These are phyloP conservation scores for Starmera stellimalicola DNA, from an alignment of 1,139 yeast species.

Conservation along the genomic window DNA sequence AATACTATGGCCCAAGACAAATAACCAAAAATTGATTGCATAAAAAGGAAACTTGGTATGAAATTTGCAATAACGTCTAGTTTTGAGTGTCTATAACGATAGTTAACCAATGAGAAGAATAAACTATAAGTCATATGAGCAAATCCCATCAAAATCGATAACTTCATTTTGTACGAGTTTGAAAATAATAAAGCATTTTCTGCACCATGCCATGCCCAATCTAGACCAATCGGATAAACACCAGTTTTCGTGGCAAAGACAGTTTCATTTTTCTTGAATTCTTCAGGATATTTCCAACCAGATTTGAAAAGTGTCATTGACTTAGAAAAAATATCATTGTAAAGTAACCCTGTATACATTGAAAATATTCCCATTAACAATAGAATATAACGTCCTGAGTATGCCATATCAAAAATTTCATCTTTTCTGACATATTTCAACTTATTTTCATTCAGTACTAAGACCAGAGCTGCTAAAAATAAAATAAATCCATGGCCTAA, in stretches of 20 bases:
- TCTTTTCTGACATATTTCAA: constrained; percentile 56
- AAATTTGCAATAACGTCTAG: constrained; percentile 72
- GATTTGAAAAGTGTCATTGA: constrained; percentile 65
- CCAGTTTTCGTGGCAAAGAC: constrained; percentile 48
- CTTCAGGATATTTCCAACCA: constrained; percentile 70
- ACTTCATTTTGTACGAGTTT: constrained; percentile 75
- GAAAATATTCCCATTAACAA: constrained; percentile 71
- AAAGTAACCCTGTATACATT: constrained; percentile 68
- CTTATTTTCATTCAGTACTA: constrained; percentile 54
- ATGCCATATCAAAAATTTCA: constrained; percentile 80
- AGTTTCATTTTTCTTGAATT: constrained; percentile 48
- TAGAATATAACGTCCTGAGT: constrained; percentile 62
- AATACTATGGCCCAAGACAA: constrained; percentile 61
- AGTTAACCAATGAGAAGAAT: constrained; percentile 59
- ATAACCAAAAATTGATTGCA: constrained; percentile 81
- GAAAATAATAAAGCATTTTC: constrained; percentile 67
- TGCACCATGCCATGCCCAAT: constrained; percentile 76
- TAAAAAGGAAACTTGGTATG: constrained; percentile 67
- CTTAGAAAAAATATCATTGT: constrained; percentile 69
- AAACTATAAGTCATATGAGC: constrained; percentile 70
- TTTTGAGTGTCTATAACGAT: constrained; percentile 43
- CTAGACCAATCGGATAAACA: constrained; percentile 59
- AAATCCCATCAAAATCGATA: constrained; percentile 73
- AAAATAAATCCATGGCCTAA: constrained; percentile 70
- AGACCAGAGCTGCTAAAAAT: constrained; percentile 44